phyloP scores from a whole-genome alignment of 345 rosid species.

The Conringia planisiliqua region DNA sequence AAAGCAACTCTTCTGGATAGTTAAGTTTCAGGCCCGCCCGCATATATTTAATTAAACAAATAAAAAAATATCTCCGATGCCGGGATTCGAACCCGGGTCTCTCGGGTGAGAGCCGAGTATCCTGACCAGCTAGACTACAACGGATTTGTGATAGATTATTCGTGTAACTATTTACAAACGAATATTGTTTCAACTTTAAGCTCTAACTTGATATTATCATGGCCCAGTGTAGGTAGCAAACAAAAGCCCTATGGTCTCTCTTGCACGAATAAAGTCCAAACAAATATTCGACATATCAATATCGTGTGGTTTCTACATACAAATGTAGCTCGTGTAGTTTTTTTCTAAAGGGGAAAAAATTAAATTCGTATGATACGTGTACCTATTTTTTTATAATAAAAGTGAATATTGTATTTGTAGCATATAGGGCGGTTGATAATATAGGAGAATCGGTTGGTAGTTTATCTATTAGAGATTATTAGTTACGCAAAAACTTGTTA shows the following conservation, averaged over 20 bases:
- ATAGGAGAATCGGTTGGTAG: not conserved
- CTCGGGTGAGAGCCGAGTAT: constrained; percentile 80
- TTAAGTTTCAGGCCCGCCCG: not conserved
- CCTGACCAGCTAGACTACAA: constrained; percentile 51
- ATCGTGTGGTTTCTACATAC: not conserved
- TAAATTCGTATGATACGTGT: not conserved
- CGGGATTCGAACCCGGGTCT: constrained; percentile 69
- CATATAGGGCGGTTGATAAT: not conserved
- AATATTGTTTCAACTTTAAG: not conserved
- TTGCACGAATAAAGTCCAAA: not conserved
- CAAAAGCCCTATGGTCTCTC: not conserved
- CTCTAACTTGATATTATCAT: not conserved
- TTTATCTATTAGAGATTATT: not conserved
- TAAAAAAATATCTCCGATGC: constrained; percentile 43
- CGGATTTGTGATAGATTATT: not conserved
- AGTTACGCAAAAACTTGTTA: constrained; percentile 1
- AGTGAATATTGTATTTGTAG: not conserved
- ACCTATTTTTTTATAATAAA: not conserved
- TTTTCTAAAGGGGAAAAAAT: not conserved
- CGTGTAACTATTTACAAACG: not conserved
- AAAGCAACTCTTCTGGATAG: not conserved
- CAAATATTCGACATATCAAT: not conserved
- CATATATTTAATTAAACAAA: not conserved
- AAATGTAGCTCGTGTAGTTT: not conserved
- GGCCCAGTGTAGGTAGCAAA: not conserved